These are phyloP conservation scores for Fusarium luffae DNA, from an alignment of 2,329 filamentous ascomycete genomes.

Conservation along the genomic window DNA sequence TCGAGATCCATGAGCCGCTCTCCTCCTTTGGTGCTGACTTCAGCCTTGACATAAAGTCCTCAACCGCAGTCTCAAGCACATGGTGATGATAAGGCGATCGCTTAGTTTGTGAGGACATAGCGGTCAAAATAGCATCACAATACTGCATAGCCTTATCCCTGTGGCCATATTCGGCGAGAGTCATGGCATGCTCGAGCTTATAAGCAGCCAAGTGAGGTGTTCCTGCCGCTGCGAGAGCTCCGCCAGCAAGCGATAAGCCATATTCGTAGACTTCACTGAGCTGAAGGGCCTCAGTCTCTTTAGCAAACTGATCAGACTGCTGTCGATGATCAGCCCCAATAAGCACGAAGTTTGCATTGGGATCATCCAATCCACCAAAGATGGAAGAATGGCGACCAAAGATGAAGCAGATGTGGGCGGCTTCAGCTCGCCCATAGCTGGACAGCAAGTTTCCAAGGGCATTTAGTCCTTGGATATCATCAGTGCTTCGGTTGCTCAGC, in stretches of 20 bases:
- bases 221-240: conserved; percentile 61
- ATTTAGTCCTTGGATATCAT: conserved; percentile 81
- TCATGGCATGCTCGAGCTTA: conserved; percentile 88
- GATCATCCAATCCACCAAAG: conserved; percentile 86
- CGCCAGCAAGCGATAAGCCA: conserved; percentile 76
- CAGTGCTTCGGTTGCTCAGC: conserved; percentile 85
- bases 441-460: conserved; percentile 84
- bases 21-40: conserved; percentile 87
- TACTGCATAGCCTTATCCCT: conserved; percentile 88
- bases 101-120: conserved; percentile 83
- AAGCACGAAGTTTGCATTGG: conserved; percentile 80
- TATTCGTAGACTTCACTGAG: conserved; percentile 98
- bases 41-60: conserved; percentile 85
- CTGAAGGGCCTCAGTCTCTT: conserved; percentile 86
- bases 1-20: conserved; percentile 89
- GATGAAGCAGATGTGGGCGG: conserved; percentile 92
- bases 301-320: conserved; percentile 76
- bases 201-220: conserved; percentile 89
- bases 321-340: conserved; percentile 85
- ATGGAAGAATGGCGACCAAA: conserved; percentile 79
- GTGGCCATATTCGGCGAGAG: conserved; percentile 84
- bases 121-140: conserved; percentile 82
- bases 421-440: conserved; percentile 88
- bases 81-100: conserved; percentile 88
- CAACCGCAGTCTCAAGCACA: conserved; percentile 77